Evolutionary conservation across 1,284 basidiomycete genomes (phyloP), one percentile per base, ranked within the genome.

Genomic region (Naganishia cerealis): DNA sequence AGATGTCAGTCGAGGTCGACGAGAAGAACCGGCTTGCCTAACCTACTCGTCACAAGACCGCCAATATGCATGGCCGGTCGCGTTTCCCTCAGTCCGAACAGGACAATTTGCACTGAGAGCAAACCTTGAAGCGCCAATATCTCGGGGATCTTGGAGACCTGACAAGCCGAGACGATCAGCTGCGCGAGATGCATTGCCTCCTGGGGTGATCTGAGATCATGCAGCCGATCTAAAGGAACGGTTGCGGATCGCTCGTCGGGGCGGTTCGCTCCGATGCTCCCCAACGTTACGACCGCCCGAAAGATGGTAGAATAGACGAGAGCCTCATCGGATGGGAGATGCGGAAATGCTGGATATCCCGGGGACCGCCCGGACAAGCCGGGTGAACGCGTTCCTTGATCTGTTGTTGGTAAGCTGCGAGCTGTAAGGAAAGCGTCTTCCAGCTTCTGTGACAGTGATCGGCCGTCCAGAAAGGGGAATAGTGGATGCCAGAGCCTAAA

Each of bases 381-480:
- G 26, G 3, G 3, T 36, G 39, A 18, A 24, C 21, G 40, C 4
- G 10, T 48, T 52, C 9, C 50, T 48, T 21, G 21, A 36, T 16
- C 54, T 33, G 29, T 33, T 33, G 29, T 6, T 2, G 29, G 29
- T 29, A 15, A 67, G 36, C 21, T 65, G 6, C 29, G 46, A 15
- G 70, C 70, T 16, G 56, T 36, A 7, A 40, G 39, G 2, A 70
- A 61, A 3, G 67, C 72, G 15, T 58, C 58, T 38, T 73, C 71
- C 39, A 70, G 69, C 16, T 40, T 54, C 39, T 63, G 33, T 10
- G 71, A 59, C 29, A 73, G 36, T 46, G 68, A 66, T 9, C 65
- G 69, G 4, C 73, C 73, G 33, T 74, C 72, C 0, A 73, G 68
- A 52, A 73, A 74, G 24, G 73, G 73, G 63, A 74, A 73, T 16